Evolutionary conservation across 768 basidiomycete species (phyloP), one percentile per base, ranked within the genome.

Genomic region (Wakefieldia striispora): DNA sequence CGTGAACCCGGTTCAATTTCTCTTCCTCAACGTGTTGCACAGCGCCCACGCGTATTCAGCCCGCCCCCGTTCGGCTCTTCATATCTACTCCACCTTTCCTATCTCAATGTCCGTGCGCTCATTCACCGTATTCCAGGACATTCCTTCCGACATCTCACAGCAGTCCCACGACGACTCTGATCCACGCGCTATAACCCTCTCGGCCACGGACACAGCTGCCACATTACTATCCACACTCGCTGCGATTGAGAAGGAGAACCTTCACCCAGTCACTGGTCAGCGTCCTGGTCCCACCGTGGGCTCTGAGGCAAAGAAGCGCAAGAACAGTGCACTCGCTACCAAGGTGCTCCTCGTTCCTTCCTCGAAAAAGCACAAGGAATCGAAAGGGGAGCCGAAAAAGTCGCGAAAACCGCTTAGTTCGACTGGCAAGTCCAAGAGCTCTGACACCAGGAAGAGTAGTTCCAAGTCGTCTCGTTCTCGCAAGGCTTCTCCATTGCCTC

Each of bases 161-260:
- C 69, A 69, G 41, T 72, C 71, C 48, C 51, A n/a, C 53, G 54
- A 36, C 44, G 61, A 55, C 56, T 44, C 27, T 40, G 62, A 60
- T 45, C 53, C 62, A 43, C 59, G 58, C 49, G 31, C 61, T 52
- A 46, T 55, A 12, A 57, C 45, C n/a, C 55, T 47, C 53, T 49
- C 53, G 5, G 44, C 53, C 37, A 40, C 65, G 40, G 64, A 62
- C 53, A 43, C 53, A 34, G 56, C 66, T 50, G 56, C 71, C 54
- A 69, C 73, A 56, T 54, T 65, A 8, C 55, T 69, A 47, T 68
- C 71, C 51, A 66, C 72, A 5, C 64, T 68, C 21, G 65, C 69
- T 10, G 67, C 74, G 33, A 59, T 72, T 35, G 86, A 89, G 72
- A 91, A 91, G 75, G 88, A 91, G 70, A 91, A 91, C 63, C 72